Evolutionary conservation across 208 protist species (phyloP).

Genomic region (Trypanosoma congolense): DNA sequence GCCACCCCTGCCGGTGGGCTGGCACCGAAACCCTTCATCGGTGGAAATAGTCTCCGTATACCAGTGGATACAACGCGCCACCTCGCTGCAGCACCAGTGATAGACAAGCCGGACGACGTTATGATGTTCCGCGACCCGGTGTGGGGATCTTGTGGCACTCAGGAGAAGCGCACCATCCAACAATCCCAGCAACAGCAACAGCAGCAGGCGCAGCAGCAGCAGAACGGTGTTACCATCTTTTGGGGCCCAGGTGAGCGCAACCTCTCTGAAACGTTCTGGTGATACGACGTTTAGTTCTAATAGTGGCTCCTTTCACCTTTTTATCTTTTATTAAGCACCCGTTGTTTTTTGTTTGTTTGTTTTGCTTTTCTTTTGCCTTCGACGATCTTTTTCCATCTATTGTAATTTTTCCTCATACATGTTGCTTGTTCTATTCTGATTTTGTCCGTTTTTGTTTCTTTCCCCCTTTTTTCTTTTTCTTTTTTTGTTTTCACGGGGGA

Average conservation of each 20-base stretch:
- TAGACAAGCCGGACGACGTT: conserved; percentile 14
- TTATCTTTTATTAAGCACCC: not conserved
- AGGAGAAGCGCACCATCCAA: not conserved
- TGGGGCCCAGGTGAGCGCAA: conserved; percentile 12
- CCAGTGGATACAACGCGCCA: conserved; percentile 10
- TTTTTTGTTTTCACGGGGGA: not conserved
- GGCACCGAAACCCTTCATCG: not conserved
- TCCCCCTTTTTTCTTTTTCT: conserved; percentile 1
- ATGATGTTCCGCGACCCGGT: conserved; percentile 23
- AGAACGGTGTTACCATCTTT: conserved; percentile 10
- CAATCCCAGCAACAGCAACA: not conserved
- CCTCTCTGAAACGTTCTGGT: conserved; percentile 8
- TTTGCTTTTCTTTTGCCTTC: not conserved
- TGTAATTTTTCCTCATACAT: too few species aligned
- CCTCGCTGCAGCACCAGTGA: not conserved
- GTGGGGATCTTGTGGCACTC: conserved; percentile 14
- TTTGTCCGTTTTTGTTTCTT: not conserved
- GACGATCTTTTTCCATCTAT: not conserved
- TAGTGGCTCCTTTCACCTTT: not conserved
- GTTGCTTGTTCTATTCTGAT: not conserved
- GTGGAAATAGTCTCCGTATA: conserved; percentile 1
- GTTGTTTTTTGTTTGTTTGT: conserved; percentile 4
- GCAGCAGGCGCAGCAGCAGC: conserved; percentile 3
- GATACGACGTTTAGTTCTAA: not conserved
- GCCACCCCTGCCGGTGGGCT: not conserved